Evolutionary conservation across 1,139 yeast genomes (phyloP), one percentile per base, ranked within the genome.

Genomic region (Meyerozyma smithsonii): DNA sequence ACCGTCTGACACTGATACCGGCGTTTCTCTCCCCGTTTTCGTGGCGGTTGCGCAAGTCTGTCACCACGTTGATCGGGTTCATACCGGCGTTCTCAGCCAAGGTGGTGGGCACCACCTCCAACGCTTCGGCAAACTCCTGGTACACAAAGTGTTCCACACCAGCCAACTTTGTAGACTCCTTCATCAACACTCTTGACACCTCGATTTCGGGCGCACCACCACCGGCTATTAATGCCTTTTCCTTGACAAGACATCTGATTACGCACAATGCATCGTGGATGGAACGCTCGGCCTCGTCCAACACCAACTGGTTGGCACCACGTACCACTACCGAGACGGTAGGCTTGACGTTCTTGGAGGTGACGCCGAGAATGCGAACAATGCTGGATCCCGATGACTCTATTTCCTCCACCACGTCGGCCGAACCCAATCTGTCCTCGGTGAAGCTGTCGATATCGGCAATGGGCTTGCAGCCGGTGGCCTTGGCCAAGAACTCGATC

Each of bases 191-290:
- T 54, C 95, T 80, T 5, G 97, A 83, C 12, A 90, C 84, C 68
- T 92, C 98, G 51, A 92, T 81, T 67, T 92, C 99, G 36, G 98
- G 96, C 5, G 98, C 97, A 51, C 98, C 98, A 49, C 99, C 98
- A 54, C 99, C 99, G 11, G 97, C 97, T 65, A 92, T 88, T 56
- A 92, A 72, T 2, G 96, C 97, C 59, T 80, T 85, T 64, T 89
- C 92, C 62, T 92, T 90, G 32, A 94, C 97, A 42, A 92, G 72
- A 69, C 98, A 92, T 61, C 97, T 82, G 42, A 94, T 78, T 20
- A 94, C 99, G 74, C 99, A 92, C 44, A 92, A 75, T 1, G 98
- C 97, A 64, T 92, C 98, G 58, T 92, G 99, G 51, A 92, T 71
- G 4, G 97, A 89, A 63, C 98, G 83, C 62, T 94, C 99, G 35